These are phyloP conservation scores for Vinca major DNA, from an alignment of 305 asterid species.

Conservation along the genomic window DNA sequence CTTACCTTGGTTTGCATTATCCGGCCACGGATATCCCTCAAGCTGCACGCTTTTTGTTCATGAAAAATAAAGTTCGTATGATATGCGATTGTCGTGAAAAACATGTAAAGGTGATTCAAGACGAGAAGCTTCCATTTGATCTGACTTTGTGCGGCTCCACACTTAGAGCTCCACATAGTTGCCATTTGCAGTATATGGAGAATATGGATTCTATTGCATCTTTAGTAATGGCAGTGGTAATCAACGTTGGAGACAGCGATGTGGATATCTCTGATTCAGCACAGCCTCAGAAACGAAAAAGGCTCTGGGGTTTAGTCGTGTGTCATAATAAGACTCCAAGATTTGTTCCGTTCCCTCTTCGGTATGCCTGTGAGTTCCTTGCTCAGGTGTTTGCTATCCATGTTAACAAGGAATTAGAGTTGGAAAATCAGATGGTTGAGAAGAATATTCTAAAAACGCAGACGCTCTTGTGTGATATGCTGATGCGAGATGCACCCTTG, in stretches of 20 bases:
- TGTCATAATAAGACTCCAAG: slow-evolving; percentile 82
- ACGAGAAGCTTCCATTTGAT: slow-evolving; percentile 57
- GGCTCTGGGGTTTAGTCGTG: slow-evolving; percentile 88
- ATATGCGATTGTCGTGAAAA: slow-evolving; percentile 80
- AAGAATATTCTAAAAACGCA: slow-evolving; percentile 83
- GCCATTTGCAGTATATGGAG: slow-evolving; percentile 90
- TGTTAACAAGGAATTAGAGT: slow-evolving; percentile 76
- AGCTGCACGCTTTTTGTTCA: slow-evolving; percentile 84
- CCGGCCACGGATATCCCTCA: slow-evolving; percentile 94
- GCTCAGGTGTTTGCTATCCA: slow-evolving; percentile 85
- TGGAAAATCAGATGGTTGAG: slow-evolving; percentile 73
- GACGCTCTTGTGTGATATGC: slow-evolving; percentile 85
- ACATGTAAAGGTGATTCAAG: slow-evolving; percentile 74
- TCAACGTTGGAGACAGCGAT: slow-evolving; percentile 69
- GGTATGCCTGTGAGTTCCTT: slow-evolving; percentile 96
- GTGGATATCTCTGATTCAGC: slow-evolving; percentile 36
- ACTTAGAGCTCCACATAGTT: slow-evolving; percentile 79
- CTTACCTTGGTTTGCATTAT: slow-evolving; percentile 79
- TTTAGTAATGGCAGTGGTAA: slow-evolving; percentile 79
- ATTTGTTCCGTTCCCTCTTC: slow-evolving; percentile 88
- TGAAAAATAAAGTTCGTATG: slow-evolving; percentile 93
- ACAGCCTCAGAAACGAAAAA: slow-evolving; percentile 48
- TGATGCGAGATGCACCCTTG: slow-evolving; percentile 73
- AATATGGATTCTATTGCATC: slow-evolving; percentile 90
- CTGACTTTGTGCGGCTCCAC: slow-evolving; percentile 88